Conservation (phyloP, 2,329 filamentous ascomycete genomes). For the Ceratocystis huliohia region DNA sequence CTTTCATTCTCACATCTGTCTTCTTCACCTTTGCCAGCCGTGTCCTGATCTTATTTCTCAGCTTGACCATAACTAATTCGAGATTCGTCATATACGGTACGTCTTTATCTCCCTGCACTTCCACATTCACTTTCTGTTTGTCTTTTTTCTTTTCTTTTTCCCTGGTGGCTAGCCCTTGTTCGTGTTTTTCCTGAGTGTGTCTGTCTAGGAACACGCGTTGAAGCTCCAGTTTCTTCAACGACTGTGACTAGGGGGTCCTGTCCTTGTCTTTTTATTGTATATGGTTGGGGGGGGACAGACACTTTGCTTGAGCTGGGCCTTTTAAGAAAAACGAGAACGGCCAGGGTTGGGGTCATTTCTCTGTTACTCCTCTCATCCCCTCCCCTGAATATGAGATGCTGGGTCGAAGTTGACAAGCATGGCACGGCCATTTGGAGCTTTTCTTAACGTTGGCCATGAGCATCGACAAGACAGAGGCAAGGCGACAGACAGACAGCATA, state of each 20-base stretch:
- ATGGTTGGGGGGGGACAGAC: neutral
- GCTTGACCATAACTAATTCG: neutral
- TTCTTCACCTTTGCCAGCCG: too few species aligned
- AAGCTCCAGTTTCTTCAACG: constrained; percentile 9
- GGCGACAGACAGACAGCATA: neutral
- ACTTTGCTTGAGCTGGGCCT: constrained; percentile 2
- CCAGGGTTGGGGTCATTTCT: constrained; percentile 11
- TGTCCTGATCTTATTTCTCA: too few species aligned
- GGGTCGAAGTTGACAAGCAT: constrained; percentile 16
- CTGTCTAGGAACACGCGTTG: constrained; percentile 12
- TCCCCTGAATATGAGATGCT: constrained; percentile 13
- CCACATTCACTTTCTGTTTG: neutral
- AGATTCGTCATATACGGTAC: neutral
- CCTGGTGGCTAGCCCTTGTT: neutral
- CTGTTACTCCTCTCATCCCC: neutral
- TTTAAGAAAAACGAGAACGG: neutral
- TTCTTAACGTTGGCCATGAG: constrained; percentile 3
- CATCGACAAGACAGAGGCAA: neutral
- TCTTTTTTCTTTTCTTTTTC: neutral
- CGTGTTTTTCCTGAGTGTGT: neutral
- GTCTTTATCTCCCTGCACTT: neutral
- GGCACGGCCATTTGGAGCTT: constrained; percentile 17
- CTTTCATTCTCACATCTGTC: too few species aligned
- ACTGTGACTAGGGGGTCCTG: constrained; percentile 13
- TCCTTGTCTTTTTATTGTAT: constrained; percentile 2